Conservation (phyloP, 192 early-diverging fungal genomes). For the Coemansia sp. region DNA sequence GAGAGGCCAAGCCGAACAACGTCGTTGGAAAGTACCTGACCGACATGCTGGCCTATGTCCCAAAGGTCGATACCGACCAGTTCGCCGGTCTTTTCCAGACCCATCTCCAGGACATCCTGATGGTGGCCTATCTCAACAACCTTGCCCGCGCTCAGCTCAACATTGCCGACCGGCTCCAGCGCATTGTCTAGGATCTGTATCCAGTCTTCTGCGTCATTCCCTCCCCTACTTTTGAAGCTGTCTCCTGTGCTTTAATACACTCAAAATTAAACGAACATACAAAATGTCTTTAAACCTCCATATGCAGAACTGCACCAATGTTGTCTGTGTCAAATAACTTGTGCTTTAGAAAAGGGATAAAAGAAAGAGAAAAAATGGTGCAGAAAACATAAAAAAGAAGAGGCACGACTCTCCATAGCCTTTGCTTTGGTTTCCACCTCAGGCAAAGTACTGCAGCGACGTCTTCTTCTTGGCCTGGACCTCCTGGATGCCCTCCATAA, state of each 20-base stretch:
- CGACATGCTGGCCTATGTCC: conserved; percentile 89
- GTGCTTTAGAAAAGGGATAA: not conserved
- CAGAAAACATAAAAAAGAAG: not conserved
- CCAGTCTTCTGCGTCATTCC: not conserved
- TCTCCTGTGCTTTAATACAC: not conserved
- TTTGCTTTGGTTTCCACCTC: conserved; percentile 4
- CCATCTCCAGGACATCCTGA: conserved; percentile 92
- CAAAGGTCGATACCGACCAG: conserved; percentile 76
- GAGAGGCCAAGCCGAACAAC: conserved; percentile 60
- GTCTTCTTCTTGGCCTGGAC: conserved; percentile 99
- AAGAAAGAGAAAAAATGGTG: conserved; percentile 7
- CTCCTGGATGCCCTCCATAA: conserved; percentile 97
- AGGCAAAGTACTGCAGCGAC: conserved; percentile 87
- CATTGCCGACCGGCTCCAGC: conserved; percentile 87
- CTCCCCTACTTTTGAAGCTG: not conserved
- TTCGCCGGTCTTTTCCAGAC: conserved; percentile 94
- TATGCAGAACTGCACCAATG: too few species aligned
- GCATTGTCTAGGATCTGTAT: conserved; percentile 58
- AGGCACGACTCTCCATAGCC: too few species aligned
- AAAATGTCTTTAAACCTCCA: too few species aligned
- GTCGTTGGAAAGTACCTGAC: conserved; percentile 89
- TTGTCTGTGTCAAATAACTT: too few species aligned
- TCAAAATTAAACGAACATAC: too few species aligned
- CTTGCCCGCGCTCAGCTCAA: conserved; percentile 93
- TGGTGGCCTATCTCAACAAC: conserved; percentile 95